Evolutionary conservation across 768 basidiomycete genomes (phyloP).

Genomic region (Dendrothele bispora): DNA sequence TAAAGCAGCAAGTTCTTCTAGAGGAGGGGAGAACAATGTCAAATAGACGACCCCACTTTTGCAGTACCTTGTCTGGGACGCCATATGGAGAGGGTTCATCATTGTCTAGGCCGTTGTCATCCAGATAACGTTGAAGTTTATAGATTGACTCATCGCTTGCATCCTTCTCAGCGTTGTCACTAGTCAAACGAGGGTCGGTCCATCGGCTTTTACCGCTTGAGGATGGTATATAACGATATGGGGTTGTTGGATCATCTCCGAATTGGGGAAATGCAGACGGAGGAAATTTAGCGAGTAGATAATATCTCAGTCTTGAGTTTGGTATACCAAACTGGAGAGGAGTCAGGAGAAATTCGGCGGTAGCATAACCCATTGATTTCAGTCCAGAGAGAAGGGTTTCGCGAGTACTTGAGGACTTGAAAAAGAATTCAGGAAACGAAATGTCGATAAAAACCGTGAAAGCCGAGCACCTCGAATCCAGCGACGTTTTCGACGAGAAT

Average conservation of each 20-base stretch:
- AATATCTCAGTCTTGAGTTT: constrained; percentile 81
- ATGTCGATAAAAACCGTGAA: constrained; percentile 1
- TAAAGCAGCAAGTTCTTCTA: constrained; percentile 75
- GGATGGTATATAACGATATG: constrained; percentile 3
- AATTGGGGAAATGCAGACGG: constrained; percentile 38
- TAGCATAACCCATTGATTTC: constrained; percentile 52
- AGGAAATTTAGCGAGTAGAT: constrained; percentile 63
- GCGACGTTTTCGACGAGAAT: constrained; percentile 81
- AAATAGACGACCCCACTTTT: constrained; percentile 78
- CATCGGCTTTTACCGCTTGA: too few relatives aligned
- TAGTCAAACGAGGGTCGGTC: too few relatives aligned
- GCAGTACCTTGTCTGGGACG: constrained; percentile 62
- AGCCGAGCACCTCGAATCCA: constrained; percentile 68
- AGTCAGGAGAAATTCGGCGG: constrained; percentile 64
- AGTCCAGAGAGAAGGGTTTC: constrained; percentile 53
- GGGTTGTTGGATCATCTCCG: not conserved
- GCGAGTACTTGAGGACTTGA: constrained; percentile 66
- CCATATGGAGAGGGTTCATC: constrained; percentile 23
- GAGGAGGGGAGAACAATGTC: constrained; percentile 73
- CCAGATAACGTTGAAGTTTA: constrained; percentile 41
- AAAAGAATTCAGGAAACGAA: constrained; percentile 9
- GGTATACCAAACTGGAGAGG: constrained; percentile 81
- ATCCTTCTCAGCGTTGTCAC: not conserved
- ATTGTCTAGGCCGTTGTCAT: constrained; percentile 18
- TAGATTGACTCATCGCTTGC: not conserved